These are phyloP conservation scores for Lepidium aucheri DNA, from an alignment of 345 rosid genomes.

Conservation along the genomic window DNA sequence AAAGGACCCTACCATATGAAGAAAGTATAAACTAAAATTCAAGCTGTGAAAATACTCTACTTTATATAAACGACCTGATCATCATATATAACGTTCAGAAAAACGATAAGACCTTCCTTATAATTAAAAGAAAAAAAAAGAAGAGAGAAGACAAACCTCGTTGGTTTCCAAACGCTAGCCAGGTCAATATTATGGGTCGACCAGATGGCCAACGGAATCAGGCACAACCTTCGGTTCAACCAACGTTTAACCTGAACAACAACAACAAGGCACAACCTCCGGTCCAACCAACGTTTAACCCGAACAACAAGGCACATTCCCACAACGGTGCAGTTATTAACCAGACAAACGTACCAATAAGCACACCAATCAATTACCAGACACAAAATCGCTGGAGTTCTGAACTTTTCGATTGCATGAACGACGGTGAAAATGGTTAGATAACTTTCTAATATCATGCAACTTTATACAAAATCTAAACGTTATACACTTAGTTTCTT, in stretches of 20 bases:
- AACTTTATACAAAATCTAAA: not conserved
- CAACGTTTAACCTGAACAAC: not conserved
- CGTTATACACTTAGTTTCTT: not conserved
- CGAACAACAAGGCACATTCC: not conserved
- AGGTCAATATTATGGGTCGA: conserved; percentile 1
- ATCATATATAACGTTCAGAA: not conserved
- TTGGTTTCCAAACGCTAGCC: not conserved
- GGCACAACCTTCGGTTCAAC: not conserved
- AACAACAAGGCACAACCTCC: not conserved
- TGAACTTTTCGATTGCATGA: conserved; percentile 57
- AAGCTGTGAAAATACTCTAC: not conserved
- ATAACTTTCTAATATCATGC: not conserved
- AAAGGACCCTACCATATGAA: not conserved
- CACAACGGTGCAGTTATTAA: not conserved
- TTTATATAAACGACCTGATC: not conserved
- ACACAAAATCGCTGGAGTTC: conserved; percentile 36
- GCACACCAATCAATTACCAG: conserved; percentile 3
- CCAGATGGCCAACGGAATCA: not conserved
- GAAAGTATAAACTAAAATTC: not conserved
- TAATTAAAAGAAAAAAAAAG: not conserved
- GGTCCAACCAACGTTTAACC: not conserved
- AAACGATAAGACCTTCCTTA: not conserved
- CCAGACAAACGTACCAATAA: not conserved
- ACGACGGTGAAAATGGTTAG: conserved; percentile 54
- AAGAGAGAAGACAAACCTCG: not conserved